Evolutionary conservation across 78 protist species (phyloP), one percentile per base, ranked within the genome.

Genomic region (Capsaspora owczarzaki): DNA sequence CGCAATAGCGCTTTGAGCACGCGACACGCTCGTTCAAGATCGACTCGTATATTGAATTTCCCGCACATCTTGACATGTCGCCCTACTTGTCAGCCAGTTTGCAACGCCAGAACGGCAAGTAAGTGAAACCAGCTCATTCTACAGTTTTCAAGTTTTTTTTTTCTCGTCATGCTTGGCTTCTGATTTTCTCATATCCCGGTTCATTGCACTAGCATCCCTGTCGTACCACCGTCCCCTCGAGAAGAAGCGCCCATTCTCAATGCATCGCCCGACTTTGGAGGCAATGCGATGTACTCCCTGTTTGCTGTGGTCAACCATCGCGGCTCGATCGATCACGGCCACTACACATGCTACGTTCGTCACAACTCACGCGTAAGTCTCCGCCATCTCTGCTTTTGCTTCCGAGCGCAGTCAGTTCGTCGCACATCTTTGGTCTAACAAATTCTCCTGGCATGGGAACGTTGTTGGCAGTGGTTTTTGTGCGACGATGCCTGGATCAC

Each of bases 241-340:
- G n/a, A n/a, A n/a, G n/a, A n/a, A n/a, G n/a, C n/a, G n/a, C n/a
- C n/a, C n/a, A n/a, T n/a, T n/a, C n/a, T n/a, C n/a, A n/a, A n/a
- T n/a, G n/a, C n/a, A n/a, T n/a, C n/a, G n/a, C n/a, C n/a, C n/a
- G n/a, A n/a, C n/a, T n/a, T n/a, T n/a, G n/a, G n/a, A n/a, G n/a
- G n/a, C n/a, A n/a, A n/a, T n/a, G n/a, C n/a, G n/a, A 56, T 38
- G 42, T 71, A 71, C 47, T 22, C 22, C 33, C 60, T 71, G 43
- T 44, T 71, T 31, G 77, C 77, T 19, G 77, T 71, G 41, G 40
- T 71, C 77, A 44, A 4, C 14, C 77, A 71, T 40, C 37, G 0
- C 8, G 77, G 77, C 51, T n/a, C 16, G 16, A 43, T 71, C 33
- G 77, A 27, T 40, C 1, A 20, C n/a, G 77, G 77, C 22, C 77